Conservation (phyloP, 768 basidiomycete genomes). For the Naganishia kalamii region DNA sequence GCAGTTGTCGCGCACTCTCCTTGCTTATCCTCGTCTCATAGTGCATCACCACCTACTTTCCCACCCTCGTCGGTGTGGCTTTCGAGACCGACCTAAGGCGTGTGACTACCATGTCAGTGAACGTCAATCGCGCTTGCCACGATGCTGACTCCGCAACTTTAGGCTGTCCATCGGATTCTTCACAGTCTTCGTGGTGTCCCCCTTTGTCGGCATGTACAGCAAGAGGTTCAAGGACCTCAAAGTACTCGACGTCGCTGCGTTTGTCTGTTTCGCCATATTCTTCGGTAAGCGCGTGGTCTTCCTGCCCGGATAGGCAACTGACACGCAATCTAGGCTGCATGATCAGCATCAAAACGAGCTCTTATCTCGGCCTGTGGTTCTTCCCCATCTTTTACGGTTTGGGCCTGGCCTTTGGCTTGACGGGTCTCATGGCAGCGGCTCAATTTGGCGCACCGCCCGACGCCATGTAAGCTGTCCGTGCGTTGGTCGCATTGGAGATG, state of each 20-base stretch:
- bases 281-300: neutral
- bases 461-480: neutral
- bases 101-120: neutral
- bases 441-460: conserved; percentile 1
- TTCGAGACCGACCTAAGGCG: conserved; percentile 5
- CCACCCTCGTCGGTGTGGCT: neutral
- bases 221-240: neutral
- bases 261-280: conserved; percentile 2
- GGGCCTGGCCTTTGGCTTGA: neutral
- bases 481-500: neutral
- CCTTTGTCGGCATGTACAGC: conserved; percentile 3
- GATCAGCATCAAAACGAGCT: neutral
- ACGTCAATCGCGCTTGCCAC: neutral
- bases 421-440: neutral
- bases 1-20: neutral
- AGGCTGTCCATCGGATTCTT: conserved; percentile 11
- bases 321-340: neutral
- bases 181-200: neutral
- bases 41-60: conserved; percentile 10
- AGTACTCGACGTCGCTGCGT: neutral
- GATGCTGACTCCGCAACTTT: neutral
- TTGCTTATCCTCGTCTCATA: neutral
- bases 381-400: neutral
- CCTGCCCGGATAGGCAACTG: too few relatives aligned
- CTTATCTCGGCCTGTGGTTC: neutral